These are phyloP conservation scores for Neopestalotiopsis rosae DNA, from an alignment of 2,329 filamentous ascomycete genomes.

Conservation along the genomic window DNA sequence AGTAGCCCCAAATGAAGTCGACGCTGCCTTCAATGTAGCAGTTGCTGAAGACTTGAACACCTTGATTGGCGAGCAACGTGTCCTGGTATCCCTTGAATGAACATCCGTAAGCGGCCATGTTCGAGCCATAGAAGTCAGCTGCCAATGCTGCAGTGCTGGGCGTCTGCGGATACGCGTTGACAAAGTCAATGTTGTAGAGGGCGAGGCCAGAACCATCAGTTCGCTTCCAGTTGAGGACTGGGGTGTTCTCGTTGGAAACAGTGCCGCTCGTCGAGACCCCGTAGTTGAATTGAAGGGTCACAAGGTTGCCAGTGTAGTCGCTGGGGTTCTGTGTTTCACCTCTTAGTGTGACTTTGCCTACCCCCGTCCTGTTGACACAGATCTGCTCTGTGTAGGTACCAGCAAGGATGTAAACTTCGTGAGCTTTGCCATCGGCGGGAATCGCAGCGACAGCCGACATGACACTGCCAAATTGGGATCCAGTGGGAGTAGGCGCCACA, in stretches of 20 bases:
- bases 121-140: conserved; percentile 39
- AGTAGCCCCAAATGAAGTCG: conserved; percentile 38
- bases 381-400: conserved; percentile 49
- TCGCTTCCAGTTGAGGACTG: conserved; percentile 50
- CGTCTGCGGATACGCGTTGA: conserved; percentile 34
- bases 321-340: conserved; percentile 39
- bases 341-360: conserved; percentile 42
- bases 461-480: conserved; percentile 45
- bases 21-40: conserved; percentile 39
- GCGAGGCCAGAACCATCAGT: conserved; percentile 49
- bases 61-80: conserved; percentile 33
- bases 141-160: conserved; percentile 32
- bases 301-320: conserved; percentile 42
- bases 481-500: conserved; percentile 40
- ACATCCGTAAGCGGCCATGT: conserved; percentile 39
- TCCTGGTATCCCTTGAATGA: conserved; percentile 36
- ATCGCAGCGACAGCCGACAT: conserved; percentile 49
- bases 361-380: conserved; percentile 39
- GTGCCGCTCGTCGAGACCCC: conserved; percentile 44
- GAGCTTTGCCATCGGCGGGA: conserved; percentile 43
- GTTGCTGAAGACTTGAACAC: conserved; percentile 40
- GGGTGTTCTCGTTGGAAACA: conserved; percentile 47
- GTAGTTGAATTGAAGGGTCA: conserved; percentile 41
- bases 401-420: conserved; percentile 45
- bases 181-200: conserved; percentile 56